phyloP scores from a whole-genome alignment of 805 yeast genomes.

The Wickerhamomyces rabaulensis region DNA sequence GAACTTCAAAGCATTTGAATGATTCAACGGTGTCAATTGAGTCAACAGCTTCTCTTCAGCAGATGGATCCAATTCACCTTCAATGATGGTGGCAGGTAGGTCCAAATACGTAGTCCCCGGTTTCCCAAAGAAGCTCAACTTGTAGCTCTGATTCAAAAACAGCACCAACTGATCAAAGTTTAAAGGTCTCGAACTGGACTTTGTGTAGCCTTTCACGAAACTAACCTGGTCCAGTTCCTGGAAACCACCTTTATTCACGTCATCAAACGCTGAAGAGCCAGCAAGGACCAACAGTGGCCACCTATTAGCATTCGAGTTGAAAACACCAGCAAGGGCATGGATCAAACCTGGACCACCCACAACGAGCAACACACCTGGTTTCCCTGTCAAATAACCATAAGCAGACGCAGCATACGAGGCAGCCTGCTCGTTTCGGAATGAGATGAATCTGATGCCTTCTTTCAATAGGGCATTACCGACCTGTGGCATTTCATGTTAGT shows the following conservation, averaged over 20 bases:
- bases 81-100: slow-evolving; percentile 56
- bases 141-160: slow-evolving; percentile 42
- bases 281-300: slow-evolving; percentile 67
- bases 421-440: slow-evolving; percentile 67
- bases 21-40: slow-evolving; percentile 5
- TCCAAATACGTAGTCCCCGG: slow-evolving; percentile 64
- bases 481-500: neutral
- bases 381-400: slow-evolving; percentile 59
- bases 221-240: slow-evolving; percentile 67
- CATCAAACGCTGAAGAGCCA: slow-evolving; percentile 49
- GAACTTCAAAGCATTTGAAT: slow-evolving; percentile 24
- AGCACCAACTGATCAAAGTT: slow-evolving; percentile 30
- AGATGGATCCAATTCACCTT: slow-evolving; percentile 4
- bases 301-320: slow-evolving; percentile 54
- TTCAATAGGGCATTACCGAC: slow-evolving; percentile 55
- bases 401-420: slow-evolving; percentile 74
- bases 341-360: slow-evolving; percentile 77
- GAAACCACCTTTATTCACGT: slow-evolving; percentile 55
- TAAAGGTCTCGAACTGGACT: slow-evolving; percentile 44
- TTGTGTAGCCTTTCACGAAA: slow-evolving; percentile 41
- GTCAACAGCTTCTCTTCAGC: slow-evolving; percentile 2
- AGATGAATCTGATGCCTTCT: slow-evolving; percentile 48
- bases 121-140: slow-evolving; percentile 38
- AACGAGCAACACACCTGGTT: slow-evolving; percentile 62
- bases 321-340: slow-evolving; percentile 63